Evolutionary conservation across 208 protist species (phyloP), one percentile per base, ranked within the genome.

Genomic region (Trypanosoma avium): DNA sequence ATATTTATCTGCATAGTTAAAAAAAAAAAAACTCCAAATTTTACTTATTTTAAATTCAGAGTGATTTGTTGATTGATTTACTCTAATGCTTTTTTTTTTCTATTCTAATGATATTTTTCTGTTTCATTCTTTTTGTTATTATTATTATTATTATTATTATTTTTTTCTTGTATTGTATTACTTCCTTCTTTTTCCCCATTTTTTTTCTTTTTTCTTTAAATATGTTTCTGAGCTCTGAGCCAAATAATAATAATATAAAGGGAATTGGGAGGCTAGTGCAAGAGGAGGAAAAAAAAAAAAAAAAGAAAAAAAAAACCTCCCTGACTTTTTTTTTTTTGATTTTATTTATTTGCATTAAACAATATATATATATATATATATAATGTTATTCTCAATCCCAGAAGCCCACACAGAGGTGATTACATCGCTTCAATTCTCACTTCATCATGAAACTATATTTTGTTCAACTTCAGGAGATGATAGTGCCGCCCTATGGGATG

Each of bases 401-500:
- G n/a, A 62, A n/a, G 83, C 84, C 4, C 84, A 94, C 72, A 65
- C 69, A 26, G 81, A 90, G 73, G 82, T 84, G 43, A 75, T 95
- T 26, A 91, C 84, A 15, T 90, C 85, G 15, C 78, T 95, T 5
- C 48, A 62, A 53, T 92, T 95, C 53, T 89, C 81, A 4, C 74
- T 78, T 7, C 68, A 86, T 62, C 52, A 62, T 10, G 30, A 6
- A 9, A 60, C 62, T 46, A 53, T 89, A 12, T 79, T 95, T 19
- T 88, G 78, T 69, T 95, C 89, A 36, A 90, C 82, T 5, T 90
- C 80, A 26, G 83, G 85, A n/a, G 89, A 95, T 65, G 84, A 86
- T 72, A 90, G 83, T n/a, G 73, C 79, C 8, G 78, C 81, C 24
- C 70, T 95, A 46, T 95, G 89, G 86, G 89, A 95, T 54, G 36